These are phyloP conservation scores for Termitomyces sp. DNA, from an alignment of 768 basidiomycete species.

Conservation along the genomic window DNA sequence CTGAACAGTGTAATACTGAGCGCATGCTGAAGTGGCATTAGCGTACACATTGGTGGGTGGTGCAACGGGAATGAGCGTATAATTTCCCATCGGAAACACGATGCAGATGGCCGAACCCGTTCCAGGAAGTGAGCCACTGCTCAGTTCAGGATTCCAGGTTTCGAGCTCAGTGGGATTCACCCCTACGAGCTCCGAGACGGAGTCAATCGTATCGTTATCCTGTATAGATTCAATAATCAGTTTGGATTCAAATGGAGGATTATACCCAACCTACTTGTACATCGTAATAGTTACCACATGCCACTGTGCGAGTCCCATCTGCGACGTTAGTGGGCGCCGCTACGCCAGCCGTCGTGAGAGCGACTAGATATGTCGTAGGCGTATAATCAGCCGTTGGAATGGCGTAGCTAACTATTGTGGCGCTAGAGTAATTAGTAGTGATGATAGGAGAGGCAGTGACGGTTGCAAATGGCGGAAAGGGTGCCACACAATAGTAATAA, in stretches of 20 bases:
- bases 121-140: not conserved
- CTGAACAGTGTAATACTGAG: not conserved
- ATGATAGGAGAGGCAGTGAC: not conserved
- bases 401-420: not conserved
- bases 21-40: not conserved
- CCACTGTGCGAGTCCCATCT: not conserved
- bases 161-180: not conserved
- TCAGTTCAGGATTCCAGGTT: not conserved
- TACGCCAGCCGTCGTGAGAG: not conserved
- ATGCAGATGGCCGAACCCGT: not conserved
- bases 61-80: not conserved
- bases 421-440: not conserved
- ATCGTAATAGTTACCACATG: not conserved
- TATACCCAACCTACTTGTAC: not conserved
- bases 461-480: not conserved
- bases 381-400: not conserved
- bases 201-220: not conserved
- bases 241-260: not conserved
- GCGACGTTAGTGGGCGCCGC: not conserved
- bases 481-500: not conserved
- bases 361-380: not conserved
- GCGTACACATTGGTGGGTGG: not conserved
- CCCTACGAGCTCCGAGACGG: not conserved
- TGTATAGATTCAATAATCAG: not conserved
- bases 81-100: not conserved